Conservation (phyloP, 2,329 filamentous ascomycete genomes). For the Tolypocladium inflatum region DNA sequence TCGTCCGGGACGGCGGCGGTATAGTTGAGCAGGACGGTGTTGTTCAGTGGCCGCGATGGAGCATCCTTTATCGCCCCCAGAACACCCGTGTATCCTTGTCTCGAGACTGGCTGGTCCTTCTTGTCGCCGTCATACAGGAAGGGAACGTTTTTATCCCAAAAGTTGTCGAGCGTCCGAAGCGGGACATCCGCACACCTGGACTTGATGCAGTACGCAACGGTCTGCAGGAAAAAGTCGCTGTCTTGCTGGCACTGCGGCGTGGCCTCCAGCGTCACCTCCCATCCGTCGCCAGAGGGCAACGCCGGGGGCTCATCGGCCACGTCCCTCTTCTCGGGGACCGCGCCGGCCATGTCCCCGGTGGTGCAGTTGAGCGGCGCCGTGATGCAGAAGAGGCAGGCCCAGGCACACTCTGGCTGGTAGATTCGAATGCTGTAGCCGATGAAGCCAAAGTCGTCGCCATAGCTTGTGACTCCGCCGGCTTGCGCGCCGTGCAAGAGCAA, state of each 20-base stretch:
- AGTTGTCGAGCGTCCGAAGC: constrained; percentile 3
- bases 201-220: constrained; percentile 9
- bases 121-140: no score
- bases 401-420: constrained; percentile 58
- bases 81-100: background rate
- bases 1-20: constrained; percentile 5
- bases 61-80: background rate
- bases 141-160: constrained; percentile 2
- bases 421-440: constrained; percentile 27
- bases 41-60: background rate
- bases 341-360: background rate
- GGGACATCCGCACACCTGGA: constrained; percentile 3
- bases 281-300: background rate
- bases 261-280: background rate
- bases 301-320: no score
- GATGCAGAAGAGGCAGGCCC: constrained; percentile 41
- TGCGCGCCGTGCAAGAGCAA: background rate
- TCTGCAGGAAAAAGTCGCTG: constrained; percentile 10
- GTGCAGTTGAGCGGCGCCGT: constrained; percentile 1
- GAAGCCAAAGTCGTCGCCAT: constrained; percentile 8
- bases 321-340: no score
- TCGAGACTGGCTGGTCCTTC: no score
- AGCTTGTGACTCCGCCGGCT: background rate
- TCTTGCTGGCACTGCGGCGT: constrained; percentile 8
- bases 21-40: constrained; percentile 4